Evolutionary conservation across 768 basidiomycete species (phyloP).

Genomic region (Trametes villosa): DNA sequence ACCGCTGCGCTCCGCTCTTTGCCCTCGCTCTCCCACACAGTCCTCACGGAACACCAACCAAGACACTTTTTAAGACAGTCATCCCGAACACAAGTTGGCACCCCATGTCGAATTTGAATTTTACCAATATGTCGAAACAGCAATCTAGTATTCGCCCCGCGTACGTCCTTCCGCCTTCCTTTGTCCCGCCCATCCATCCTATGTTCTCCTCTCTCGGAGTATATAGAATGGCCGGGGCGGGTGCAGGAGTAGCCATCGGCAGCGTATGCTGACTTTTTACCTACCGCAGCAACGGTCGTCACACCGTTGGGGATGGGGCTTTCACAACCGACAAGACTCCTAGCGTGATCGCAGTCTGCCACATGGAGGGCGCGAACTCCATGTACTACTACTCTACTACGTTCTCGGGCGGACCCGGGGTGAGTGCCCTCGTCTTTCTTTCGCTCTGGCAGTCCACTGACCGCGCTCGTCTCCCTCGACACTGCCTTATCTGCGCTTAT

Average conservation of each 20-base stretch:
- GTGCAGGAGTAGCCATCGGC: not conserved
- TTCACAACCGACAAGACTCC: slow-evolving; percentile 71
- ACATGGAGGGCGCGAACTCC: slow-evolving; percentile 76
- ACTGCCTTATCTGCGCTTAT: not conserved
- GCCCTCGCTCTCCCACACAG: slow-evolving; percentile 3
- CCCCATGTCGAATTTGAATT: slow-evolving; percentile 74
- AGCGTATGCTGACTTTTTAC: not conserved
- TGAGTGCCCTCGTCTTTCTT: slow-evolving; percentile 41
- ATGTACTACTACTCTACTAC: slow-evolving; percentile 93
- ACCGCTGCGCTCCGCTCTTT: not conserved
- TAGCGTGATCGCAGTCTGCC: slow-evolving; percentile 85
- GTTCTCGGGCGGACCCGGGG: slow-evolving; percentile 93
- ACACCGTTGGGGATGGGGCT: slow-evolving; percentile 98
- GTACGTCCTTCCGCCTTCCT: slow-evolving; percentile 48
- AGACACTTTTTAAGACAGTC: not conserved
- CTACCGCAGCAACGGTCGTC: slow-evolving; percentile 85
- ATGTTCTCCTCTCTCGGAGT: not conserved
- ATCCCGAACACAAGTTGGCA: slow-evolving; percentile 80
- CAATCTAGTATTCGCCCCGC: slow-evolving; percentile 96
- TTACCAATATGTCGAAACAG: slow-evolving; percentile 73
- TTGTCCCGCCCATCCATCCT: slow-evolving; percentile 15
- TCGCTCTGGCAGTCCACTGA: not conserved
- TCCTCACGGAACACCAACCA: not conserved
- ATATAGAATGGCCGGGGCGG: not conserved
- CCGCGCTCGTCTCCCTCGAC: not conserved